These are phyloP conservation scores for Colletotrichum plurivorum DNA, from an alignment of 2,329 filamentous ascomycete species.

Conservation along the genomic window DNA sequence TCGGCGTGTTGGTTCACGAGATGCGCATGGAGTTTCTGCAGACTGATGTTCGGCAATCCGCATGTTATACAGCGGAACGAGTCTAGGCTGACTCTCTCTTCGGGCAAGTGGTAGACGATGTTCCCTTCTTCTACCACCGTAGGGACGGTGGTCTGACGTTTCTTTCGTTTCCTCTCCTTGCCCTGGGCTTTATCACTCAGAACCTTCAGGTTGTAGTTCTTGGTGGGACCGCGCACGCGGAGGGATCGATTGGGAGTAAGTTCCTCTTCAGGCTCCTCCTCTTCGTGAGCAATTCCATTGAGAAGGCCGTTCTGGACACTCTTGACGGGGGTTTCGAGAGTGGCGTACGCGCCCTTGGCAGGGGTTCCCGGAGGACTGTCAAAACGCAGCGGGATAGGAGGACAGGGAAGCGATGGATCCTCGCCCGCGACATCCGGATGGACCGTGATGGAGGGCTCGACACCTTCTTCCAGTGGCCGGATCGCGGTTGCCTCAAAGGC, in stretches of 20 bases:
- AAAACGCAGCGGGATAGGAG: background rate
- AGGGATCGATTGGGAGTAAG: constrained; percentile 67
- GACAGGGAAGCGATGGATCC: background rate
- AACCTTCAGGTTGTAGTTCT: constrained; percentile 72
- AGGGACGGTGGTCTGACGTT: constrained; percentile 44
- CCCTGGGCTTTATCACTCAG: constrained; percentile 71
- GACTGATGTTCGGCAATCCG: constrained; percentile 60
- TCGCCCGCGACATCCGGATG: constrained; percentile 30
- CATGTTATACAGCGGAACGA: constrained; percentile 67
- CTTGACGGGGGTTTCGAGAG: constrained; percentile 23
- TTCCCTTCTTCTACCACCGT: constrained; percentile 53
- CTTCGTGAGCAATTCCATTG: constrained; percentile 51
- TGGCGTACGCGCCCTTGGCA: background rate
- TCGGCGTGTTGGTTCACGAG: constrained; percentile 60
- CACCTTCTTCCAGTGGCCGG: constrained; percentile 54
- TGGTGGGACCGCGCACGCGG: constrained; percentile 60
- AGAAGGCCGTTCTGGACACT: constrained; percentile 35
- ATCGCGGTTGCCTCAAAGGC: constrained; percentile 52
- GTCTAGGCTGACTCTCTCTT: constrained; percentile 62
- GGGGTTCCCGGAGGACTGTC: constrained; percentile 13
- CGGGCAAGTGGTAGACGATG: constrained; percentile 62
- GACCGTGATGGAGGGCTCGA: constrained; percentile 61
- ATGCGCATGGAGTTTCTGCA: constrained; percentile 65
- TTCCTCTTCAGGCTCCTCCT: constrained; percentile 62
- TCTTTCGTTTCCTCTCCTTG: constrained; percentile 62